Conservation (phyloP, 495 filamentous ascomycete species). For the Letharia columbiana region DNA sequence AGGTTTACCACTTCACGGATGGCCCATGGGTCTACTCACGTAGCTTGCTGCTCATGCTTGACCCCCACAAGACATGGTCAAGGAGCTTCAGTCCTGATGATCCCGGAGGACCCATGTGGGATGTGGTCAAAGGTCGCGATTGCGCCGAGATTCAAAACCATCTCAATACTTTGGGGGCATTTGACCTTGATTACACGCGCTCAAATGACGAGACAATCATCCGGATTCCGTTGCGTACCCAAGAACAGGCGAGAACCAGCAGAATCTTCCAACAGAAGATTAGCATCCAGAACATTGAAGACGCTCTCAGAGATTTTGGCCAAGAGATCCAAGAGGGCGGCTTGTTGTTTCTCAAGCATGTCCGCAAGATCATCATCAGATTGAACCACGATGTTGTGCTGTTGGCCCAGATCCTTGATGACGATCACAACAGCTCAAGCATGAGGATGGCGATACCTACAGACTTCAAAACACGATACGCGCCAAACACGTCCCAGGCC, state of each 20-base stretch:
- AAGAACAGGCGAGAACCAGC: constrained; percentile 29
- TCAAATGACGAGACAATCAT: constrained; percentile 35
- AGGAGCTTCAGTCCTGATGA: neutral
- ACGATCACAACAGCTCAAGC: neutral
- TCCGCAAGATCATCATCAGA: constrained; percentile 28
- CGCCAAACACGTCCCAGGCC: neutral
- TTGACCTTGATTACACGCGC: constrained; percentile 22
- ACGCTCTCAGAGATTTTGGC: constrained; percentile 30
- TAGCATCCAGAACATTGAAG: constrained; percentile 27
- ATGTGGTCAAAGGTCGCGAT: constrained; percentile 29
- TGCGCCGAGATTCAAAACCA: constrained; percentile 32
- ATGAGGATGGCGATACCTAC: constrained; percentile 1
- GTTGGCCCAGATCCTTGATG: constrained; percentile 19
- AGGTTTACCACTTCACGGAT: constrained; percentile 42
- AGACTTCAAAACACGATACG: constrained; percentile 18
- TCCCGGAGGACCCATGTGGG: constrained; percentile 33
- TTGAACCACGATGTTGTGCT: constrained; percentile 25
- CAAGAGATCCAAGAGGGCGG: constrained; percentile 31
- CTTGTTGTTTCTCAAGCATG: constrained; percentile 34
- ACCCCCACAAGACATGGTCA: constrained; percentile 38
- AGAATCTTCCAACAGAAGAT: constrained; percentile 26
- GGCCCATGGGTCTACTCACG: constrained; percentile 36
- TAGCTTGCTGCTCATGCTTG: constrained; percentile 32
- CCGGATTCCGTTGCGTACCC: constrained; percentile 36
- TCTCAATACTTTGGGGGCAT: constrained; percentile 28